These are phyloP conservation scores for Spathaspora jeffriesii DNA, from an alignment of 1,139 yeast species.

Conservation along the genomic window DNA sequence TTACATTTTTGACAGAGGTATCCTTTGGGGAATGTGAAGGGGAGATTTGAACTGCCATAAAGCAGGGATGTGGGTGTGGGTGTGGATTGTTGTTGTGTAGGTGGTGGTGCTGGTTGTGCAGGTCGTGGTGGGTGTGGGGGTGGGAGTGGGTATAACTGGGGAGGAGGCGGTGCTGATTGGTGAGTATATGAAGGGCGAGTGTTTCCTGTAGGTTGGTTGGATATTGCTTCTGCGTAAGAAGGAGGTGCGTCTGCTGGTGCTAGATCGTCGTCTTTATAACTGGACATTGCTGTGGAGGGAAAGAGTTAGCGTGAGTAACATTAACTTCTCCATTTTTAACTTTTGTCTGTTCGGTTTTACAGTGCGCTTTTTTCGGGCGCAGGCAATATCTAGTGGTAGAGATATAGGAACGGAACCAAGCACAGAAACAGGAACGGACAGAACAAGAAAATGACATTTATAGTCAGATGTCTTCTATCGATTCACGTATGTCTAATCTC, in stretches of 20 bases:
- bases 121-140: conserved; percentile 13
- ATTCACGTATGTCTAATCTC: too few relatives aligned
- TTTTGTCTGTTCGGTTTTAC: too few relatives aligned
- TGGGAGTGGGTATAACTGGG: conserved; percentile 6
- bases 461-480: too few relatives aligned
- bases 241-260: conserved; percentile 16
- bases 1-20: conserved; percentile 39
- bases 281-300: not conserved
- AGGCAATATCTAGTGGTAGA: too few relatives aligned
- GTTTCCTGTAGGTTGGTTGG: not conserved
- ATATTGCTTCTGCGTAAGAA: conserved; percentile 16
- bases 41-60: conserved; percentile 42
- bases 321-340: not conserved
- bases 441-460: too few relatives aligned
- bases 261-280: conserved; percentile 6
- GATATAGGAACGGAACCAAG: too few relatives aligned
- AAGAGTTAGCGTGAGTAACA: not conserved
- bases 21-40: conserved; percentile 52
- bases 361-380: too few relatives aligned
- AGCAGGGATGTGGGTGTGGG: conserved; percentile 16
- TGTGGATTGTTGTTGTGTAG: conserved; percentile 1
- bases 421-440: too few relatives aligned
- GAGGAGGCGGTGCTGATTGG: conserved; percentile 9
- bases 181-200: conserved; percentile 1
- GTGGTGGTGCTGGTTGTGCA: conserved; percentile 8